Percentiles rank a stretch among this genome's conserved stretches.
Conservation (phyloP, 2,329 filamentous ascomycete genomes). For the Cladosporium sp. region DNA sequence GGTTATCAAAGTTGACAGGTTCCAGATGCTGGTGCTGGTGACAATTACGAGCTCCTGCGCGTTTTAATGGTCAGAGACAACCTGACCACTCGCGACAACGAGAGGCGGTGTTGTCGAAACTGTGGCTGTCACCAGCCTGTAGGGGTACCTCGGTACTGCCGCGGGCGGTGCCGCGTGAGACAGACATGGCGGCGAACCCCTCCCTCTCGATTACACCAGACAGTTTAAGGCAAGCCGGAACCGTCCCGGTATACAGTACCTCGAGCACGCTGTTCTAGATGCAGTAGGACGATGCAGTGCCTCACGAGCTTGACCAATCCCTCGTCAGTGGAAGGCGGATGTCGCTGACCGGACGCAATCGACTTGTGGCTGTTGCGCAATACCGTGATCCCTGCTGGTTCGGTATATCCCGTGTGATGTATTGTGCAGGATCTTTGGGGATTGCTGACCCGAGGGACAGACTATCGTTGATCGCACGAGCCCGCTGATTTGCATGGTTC, state of each 20-base stretch:
- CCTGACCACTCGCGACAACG: background rate
- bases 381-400: background rate
- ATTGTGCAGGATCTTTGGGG: conserved; percentile 1
- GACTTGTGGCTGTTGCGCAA: conserved; percentile 9
- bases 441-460: background rate
- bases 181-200: conserved; percentile 3
- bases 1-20: background rate
- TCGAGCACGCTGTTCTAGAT: conserved; percentile 9
- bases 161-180: conserved; percentile 8
- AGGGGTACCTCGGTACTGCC: conserved; percentile 2
- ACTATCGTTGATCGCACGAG: background rate
- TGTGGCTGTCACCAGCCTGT: background rate
- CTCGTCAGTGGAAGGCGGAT: background rate
- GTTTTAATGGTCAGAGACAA: background rate
- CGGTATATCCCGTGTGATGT: conserved; percentile 10
- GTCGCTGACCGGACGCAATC: background rate
- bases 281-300: conserved; percentile 2
- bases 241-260: background rate
- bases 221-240: conserved; percentile 4
- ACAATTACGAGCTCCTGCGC: background rate
- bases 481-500: background rate
- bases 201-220: conserved; percentile 3
- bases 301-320: background rate
- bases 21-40: background rate
- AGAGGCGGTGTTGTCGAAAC: conserved; percentile 3